These are phyloP conservation scores for Botrytis sinoallii DNA, from an alignment of 2,329 filamentous ascomycete species.

Conservation along the genomic window DNA sequence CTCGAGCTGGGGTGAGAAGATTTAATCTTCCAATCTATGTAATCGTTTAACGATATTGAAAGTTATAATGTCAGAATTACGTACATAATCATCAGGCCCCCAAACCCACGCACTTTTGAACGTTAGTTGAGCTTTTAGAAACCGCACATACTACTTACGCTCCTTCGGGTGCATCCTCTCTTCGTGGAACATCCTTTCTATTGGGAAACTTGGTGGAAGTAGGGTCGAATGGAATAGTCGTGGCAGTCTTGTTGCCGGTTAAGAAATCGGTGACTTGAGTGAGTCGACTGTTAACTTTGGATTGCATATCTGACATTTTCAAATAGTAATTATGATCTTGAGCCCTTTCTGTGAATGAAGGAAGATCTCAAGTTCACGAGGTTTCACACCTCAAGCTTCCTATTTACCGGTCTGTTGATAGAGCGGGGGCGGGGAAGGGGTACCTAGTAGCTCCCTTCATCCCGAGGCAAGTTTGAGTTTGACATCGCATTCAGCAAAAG, in stretches of 20 bases:
- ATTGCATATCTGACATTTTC: slow-evolving; percentile 26
- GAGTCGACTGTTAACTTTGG: slow-evolving; percentile 27
- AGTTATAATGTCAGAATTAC: background rate
- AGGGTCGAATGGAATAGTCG: slow-evolving; percentile 34
- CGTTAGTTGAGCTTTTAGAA: background rate
- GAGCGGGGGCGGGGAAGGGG: background rate
- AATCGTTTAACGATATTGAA: background rate
- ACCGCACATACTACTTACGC: slow-evolving; percentile 26
- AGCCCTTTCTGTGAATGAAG: background rate
- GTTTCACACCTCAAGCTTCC: background rate
- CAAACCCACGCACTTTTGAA: slow-evolving; percentile 35
- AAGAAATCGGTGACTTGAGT: slow-evolving; percentile 32
- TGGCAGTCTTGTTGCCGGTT: slow-evolving; percentile 30
- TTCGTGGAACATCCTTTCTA: slow-evolving; percentile 32
- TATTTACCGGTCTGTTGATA: background rate
- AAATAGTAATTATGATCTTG: background rate
- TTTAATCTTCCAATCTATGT: slow-evolving; percentile 46
- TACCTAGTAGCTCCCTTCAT: background rate
- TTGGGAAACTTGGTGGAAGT: slow-evolving; percentile 35
- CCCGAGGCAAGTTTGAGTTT: background rate
- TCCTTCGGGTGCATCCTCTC: slow-evolving; percentile 34
- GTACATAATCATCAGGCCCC: slow-evolving; percentile 35
- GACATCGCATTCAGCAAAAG: background rate
- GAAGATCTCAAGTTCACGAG: background rate
- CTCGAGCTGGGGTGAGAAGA: slow-evolving; percentile 44